Percentiles rank a stretch among this genome's conserved stretches.
Evolutionary conservation across 1,284 basidiomycete species (phyloP).

Genomic region (Ganoderma meredithae): DNA sequence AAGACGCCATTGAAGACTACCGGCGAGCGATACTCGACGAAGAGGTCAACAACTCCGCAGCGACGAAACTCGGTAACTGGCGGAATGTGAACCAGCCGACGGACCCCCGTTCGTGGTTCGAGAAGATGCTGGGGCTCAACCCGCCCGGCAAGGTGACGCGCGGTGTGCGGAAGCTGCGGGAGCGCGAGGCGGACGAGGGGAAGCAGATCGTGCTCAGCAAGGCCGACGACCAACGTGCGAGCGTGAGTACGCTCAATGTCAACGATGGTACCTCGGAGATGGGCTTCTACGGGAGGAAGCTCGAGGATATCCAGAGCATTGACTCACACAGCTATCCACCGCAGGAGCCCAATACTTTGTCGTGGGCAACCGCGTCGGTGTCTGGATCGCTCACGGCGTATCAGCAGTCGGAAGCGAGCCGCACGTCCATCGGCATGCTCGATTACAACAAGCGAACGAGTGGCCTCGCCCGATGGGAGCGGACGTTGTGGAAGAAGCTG

Average conservation of each 20-base stretch:
- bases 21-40: slow-evolving; percentile 88
- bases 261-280: slow-evolving; percentile 54
- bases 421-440: slow-evolving; percentile 70
- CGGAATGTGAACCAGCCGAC: slow-evolving; percentile 88
- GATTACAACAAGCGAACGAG: slow-evolving; percentile 76
- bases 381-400: slow-evolving; percentile 48
- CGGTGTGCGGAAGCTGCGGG: slow-evolving; percentile 87
- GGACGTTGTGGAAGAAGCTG: slow-evolving; percentile 98
- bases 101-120: slow-evolving; percentile 79
- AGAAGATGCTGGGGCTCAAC: slow-evolving; percentile 75
- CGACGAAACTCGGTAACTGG: slow-evolving; percentile 88
- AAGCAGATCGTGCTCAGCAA: slow-evolving; percentile 71
- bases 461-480: slow-evolving; percentile 89
- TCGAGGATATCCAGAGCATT: slow-evolving; percentile 74
- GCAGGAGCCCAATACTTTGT: slow-evolving; percentile 28
- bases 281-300: slow-evolving; percentile 47
- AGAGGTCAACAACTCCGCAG: slow-evolving; percentile 90
- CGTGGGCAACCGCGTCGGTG: slow-evolving; percentile 38
- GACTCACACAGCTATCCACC: slow-evolving; percentile 73
- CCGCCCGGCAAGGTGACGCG: slow-evolving; percentile 79
- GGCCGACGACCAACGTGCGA: slow-evolving; percentile 48
- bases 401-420: slow-evolving; percentile 63
- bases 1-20: slow-evolving; percentile 96
- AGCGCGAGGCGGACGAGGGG: slow-evolving; percentile 77
- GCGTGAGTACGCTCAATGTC: slow-evolving; percentile 45